Evolutionary conservation across 2,329 filamentous ascomycete species (phyloP).

Genomic region (Nemania abortiva): DNA sequence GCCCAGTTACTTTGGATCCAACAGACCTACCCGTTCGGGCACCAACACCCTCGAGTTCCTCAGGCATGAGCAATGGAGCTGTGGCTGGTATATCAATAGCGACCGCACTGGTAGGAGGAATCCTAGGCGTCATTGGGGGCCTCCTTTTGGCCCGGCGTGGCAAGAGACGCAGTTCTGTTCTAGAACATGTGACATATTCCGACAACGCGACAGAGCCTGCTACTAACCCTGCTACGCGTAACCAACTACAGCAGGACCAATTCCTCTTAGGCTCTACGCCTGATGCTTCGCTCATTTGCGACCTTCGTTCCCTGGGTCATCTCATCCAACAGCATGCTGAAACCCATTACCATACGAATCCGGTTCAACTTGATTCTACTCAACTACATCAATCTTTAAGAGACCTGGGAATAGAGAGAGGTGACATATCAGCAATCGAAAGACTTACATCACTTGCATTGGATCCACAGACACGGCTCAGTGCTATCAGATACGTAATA

Average conservation of each 20-base stretch:
- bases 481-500: constrained; percentile 56
- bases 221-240: not conserved
- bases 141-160: constrained; percentile 47
- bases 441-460: constrained; percentile 50
- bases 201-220: not conserved
- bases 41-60: not conserved
- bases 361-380: constrained; percentile 43
- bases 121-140: constrained; percentile 34
- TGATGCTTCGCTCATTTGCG: constrained; percentile 52
- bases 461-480: constrained; percentile 44
- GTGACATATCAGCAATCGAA: constrained; percentile 12
- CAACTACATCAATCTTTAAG: constrained; percentile 46
- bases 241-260: constrained; percentile 47
- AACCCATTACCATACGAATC: constrained; percentile 54
- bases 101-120: constrained; percentile 34
- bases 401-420: constrained; percentile 41
- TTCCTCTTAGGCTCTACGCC: constrained; percentile 53
- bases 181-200: not conserved
- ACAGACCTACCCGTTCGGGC: not conserved
- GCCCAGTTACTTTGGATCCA: not conserved
- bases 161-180: constrained; percentile 24
- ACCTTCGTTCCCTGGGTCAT: constrained; percentile 52
- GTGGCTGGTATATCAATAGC: constrained; percentile 41
- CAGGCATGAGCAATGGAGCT: constrained; percentile 31
- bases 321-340: constrained; percentile 58